Percentiles rank a stretch among this genome's conserved stretches.
These are phyloP conservation scores for Cocos nucifera DNA, from an alignment of 176 grass and related monocot species.

Conservation along the genomic window DNA sequence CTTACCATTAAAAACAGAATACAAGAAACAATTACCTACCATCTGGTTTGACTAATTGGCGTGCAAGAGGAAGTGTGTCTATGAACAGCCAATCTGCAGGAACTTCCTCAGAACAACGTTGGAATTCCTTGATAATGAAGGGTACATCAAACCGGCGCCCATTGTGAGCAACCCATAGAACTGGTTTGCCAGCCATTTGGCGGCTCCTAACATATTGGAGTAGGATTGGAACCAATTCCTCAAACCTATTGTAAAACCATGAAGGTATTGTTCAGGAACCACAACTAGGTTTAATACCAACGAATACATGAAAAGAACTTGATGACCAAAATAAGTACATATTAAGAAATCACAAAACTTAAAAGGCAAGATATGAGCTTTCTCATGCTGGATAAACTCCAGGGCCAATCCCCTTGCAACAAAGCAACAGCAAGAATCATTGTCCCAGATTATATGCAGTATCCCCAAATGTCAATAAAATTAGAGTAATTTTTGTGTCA, in stretches of 20 bases:
- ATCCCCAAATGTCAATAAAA: no score
- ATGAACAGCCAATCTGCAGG: conserved; percentile 74
- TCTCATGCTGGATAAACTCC: no score
- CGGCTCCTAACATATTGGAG: conserved; percentile 63
- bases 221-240: conserved; percentile 46
- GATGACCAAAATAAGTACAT: neutral
- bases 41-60: conserved; percentile 33
- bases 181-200: conserved; percentile 50
- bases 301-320: no score
- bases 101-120: conserved; percentile 42
- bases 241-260: conserved; percentile 43
- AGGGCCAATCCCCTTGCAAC: no score
- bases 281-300: neutral
- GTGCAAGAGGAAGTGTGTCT: conserved; percentile 61
- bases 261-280: conserved; percentile 1
- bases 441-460: no score
- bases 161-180: conserved; percentile 79
- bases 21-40: conserved; percentile 26
- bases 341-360: conserved; percentile 10
- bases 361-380: no score
- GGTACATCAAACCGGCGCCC: conserved; percentile 68
- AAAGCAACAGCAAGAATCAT: no score
- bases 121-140: conserved; percentile 63
- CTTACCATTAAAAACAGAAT: no score
- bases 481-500: no score